Percentiles rank a stretch among this genome's conserved stretches.
phyloP scores from a whole-genome alignment of 805 yeast species.

The Yarrowia keelungensis region DNA sequence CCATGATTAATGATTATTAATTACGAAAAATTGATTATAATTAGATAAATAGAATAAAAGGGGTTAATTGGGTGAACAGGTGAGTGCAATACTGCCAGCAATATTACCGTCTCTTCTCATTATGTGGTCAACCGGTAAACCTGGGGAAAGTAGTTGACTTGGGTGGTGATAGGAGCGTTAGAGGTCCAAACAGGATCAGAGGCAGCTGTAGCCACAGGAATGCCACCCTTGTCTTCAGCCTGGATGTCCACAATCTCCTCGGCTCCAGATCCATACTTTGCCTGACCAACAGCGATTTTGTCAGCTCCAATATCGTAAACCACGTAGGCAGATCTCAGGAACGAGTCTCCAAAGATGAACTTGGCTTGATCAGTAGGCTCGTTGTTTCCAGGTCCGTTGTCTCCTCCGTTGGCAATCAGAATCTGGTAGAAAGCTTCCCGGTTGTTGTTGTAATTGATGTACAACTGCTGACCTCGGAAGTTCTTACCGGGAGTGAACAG shows the following conservation, averaged over 20 bases:
- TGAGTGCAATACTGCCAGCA: too few species aligned
- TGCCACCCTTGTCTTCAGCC: neutral
- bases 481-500: constrained; percentile 43
- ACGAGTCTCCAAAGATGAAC: constrained; percentile 61
- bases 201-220: constrained; percentile 19
- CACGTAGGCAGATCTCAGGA: constrained; percentile 67
- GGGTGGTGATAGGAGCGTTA: constrained; percentile 5
- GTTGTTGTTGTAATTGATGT: neutral
- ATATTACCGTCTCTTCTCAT: too few species aligned
- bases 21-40: too few species aligned
- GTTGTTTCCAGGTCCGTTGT: constrained; percentile 49
- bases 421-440: constrained; percentile 2
- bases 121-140: neutral
- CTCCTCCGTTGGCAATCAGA: constrained; percentile 10
- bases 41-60: too few species aligned
- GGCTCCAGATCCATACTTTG: constrained; percentile 43
- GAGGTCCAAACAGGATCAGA: constrained; percentile 4
- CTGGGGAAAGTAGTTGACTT: neutral
- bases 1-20: too few species aligned
- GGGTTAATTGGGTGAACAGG: too few species aligned
- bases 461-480: neutral
- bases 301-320: constrained; percentile 68
- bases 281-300: constrained; percentile 64
- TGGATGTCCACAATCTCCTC: constrained; percentile 6
- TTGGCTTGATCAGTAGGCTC: constrained; percentile 57